These are phyloP conservation scores for Penicillium mononematosum DNA, from an alignment of 495 filamentous ascomycete species.

Conservation along the genomic window DNA sequence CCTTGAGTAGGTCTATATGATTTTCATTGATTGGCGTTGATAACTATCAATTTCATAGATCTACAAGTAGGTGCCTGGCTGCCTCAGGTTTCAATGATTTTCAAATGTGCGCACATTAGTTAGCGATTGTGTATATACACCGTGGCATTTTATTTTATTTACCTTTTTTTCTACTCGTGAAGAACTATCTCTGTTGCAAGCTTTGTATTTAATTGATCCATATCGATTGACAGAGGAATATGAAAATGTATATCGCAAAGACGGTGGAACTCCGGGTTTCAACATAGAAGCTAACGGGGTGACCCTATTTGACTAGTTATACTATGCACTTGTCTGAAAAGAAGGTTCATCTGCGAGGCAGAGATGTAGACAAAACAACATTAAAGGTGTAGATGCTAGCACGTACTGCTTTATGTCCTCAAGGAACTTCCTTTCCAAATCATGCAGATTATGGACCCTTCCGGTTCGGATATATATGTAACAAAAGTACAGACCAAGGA, in stretches of 20 bases:
- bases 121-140: conserved; percentile 7
- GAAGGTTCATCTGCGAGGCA: neutral
- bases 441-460: neutral
- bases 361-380: neutral
- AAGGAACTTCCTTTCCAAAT: neutral
- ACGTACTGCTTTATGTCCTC: neutral
- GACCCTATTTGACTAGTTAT: neutral
- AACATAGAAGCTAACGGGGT: neutral
- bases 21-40: neutral
- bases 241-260: neutral
- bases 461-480: neutral
- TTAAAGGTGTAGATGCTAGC: neutral
- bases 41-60: conserved; percentile 1
- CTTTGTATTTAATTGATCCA: neutral
- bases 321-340: neutral
- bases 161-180: no score
- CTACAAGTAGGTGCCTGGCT: neutral
- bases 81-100: conserved; percentile 18
- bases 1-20: neutral
- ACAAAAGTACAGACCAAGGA: neutral
- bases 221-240: neutral
- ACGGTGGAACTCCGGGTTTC: neutral
- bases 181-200: neutral
- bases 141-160: conserved; percentile 5
- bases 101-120: neutral